phyloP scores from a whole-genome alignment of 768 basidiomycete genomes.

The Dacryopinax spathularia region DNA sequence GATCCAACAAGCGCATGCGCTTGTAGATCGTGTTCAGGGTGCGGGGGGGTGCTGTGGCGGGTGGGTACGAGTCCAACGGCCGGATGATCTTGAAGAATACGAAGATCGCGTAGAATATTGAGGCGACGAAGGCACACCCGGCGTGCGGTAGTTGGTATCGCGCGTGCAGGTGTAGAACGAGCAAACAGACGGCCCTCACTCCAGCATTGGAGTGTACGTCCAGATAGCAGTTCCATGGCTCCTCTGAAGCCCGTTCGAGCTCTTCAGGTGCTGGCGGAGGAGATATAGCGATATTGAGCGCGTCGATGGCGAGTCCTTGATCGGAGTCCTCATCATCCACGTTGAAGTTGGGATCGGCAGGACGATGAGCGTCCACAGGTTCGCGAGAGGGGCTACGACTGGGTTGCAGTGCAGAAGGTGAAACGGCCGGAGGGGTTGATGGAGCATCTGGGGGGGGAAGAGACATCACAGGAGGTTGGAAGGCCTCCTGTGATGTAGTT shows the following conservation, averaged over 20 bases:
- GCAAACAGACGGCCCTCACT: background rate
- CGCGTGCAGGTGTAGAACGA: background rate
- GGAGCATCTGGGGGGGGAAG: too few relatives aligned
- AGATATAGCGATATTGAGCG: background rate
- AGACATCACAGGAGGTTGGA: too few relatives aligned
- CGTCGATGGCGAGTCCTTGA: background rate
- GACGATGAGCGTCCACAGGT: too few relatives aligned
- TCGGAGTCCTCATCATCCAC: background rate
- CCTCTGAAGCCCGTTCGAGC: background rate
- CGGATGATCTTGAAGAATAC: background rate
- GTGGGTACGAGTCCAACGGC: background rate
- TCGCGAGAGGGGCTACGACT: too few relatives aligned
- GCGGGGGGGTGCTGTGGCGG: background rate
- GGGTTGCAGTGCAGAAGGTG: too few relatives aligned
- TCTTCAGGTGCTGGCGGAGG: background rate
- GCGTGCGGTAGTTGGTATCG: background rate
- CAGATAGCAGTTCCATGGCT: background rate
- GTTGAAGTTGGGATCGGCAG: background rate
- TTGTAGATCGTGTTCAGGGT: background rate
- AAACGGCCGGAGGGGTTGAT: too few relatives aligned
- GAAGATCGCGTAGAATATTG: background rate
- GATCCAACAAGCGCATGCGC: background rate
- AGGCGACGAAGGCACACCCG: background rate
- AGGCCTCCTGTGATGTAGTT: too few relatives aligned
- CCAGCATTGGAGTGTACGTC: background rate